A percentile compares a stretch with the other conserved stretches of the same genome.
Evolutionary conservation across 2,329 filamentous ascomycete species (phyloP).

Genomic region (Clarireedia monteithiana): DNA sequence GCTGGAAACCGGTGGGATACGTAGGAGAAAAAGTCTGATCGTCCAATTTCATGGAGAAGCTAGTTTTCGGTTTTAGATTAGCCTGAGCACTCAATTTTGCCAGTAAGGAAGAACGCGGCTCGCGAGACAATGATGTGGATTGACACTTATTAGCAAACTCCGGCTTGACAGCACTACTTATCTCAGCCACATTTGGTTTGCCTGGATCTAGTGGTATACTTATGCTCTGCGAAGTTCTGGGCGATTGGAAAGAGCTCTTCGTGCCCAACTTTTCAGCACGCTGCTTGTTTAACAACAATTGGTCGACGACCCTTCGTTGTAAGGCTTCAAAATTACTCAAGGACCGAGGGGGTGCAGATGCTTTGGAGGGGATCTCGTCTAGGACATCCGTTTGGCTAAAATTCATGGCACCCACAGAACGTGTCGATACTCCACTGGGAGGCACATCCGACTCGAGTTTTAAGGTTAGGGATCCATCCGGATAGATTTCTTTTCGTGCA

Average conservation of each 20-base stretch:
- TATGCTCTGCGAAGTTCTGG: too few species aligned
- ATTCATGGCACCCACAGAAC: conserved; percentile 19
- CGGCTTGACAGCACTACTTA: conserved; percentile 15
- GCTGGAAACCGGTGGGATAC: conserved; percentile 36
- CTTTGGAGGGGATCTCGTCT: conserved; percentile 6
- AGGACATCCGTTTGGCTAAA: conserved; percentile 15
- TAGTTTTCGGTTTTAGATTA: conserved; percentile 29
- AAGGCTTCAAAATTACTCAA: conserved; percentile 21
- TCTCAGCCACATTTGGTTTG: conserved; percentile 7
- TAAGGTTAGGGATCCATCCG: conserved; percentile 7
- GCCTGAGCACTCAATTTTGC: conserved; percentile 9
- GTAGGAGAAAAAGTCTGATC: conserved; percentile 35
- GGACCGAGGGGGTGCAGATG: conserved; percentile 2
- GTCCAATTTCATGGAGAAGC: conserved; percentile 34
- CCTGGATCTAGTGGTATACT: not conserved
- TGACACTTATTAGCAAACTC: conserved; percentile 9
- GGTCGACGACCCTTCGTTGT: conserved; percentile 20
- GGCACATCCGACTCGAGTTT: conserved; percentile 10
- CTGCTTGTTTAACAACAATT: conserved; percentile 19
- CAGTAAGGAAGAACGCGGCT: conserved; percentile 6
- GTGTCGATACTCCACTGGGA: conserved; percentile 25
- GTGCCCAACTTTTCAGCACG: not conserved
- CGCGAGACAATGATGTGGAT: conserved; percentile 6
- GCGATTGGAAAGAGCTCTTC: not conserved
- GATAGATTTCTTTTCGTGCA: conserved; percentile 12